Percentiles rank a stretch among this genome's conserved stretches.
Conservation (phyloP, 2,329 filamentous ascomycete species). For the Penicillium sp. region DNA sequence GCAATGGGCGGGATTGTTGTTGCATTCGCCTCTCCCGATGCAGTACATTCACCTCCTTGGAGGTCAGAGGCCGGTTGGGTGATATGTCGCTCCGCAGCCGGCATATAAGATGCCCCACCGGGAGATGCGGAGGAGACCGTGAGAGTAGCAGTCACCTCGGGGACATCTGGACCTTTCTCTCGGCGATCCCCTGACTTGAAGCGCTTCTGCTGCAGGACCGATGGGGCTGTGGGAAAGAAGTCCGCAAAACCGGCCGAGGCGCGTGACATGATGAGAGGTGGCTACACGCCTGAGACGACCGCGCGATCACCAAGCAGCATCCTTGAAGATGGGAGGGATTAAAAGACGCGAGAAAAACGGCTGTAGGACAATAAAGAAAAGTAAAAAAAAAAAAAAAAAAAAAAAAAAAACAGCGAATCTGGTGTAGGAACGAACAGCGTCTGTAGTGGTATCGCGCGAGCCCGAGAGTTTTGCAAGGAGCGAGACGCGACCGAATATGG, state of each 20-base stretch:
- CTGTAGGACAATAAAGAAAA: background rate
- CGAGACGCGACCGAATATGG: constrained; percentile 6
- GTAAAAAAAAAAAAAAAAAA: no score
- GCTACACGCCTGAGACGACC: constrained; percentile 42
- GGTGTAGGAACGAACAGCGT: background rate
- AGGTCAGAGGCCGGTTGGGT: constrained; percentile 33
- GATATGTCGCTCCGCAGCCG: constrained; percentile 12
- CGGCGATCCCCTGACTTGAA: constrained; percentile 58
- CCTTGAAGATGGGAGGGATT: constrained; percentile 31
- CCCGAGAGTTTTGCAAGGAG: constrained; percentile 17
- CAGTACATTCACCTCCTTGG: constrained; percentile 70
- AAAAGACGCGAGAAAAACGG: constrained; percentile 17
- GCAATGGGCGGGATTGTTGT: constrained; percentile 58
- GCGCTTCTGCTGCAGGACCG: constrained; percentile 55
- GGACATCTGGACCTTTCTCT: constrained; percentile 45
- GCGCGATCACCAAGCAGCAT: constrained; percentile 41
- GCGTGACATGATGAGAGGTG: constrained; percentile 70
- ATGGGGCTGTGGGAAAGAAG: constrained; percentile 79
- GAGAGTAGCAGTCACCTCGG: constrained; percentile 8
- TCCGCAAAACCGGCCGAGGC: constrained; percentile 78
- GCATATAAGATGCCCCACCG: constrained; percentile 15
- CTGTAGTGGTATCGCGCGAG: background rate
- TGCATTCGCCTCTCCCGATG: constrained; percentile 59
- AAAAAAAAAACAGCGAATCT: no score
- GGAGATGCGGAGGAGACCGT: constrained; percentile 9